Evolutionary conservation across 768 basidiomycete genomes (phyloP).

Genomic region (Strobilomyces dryophilus): DNA sequence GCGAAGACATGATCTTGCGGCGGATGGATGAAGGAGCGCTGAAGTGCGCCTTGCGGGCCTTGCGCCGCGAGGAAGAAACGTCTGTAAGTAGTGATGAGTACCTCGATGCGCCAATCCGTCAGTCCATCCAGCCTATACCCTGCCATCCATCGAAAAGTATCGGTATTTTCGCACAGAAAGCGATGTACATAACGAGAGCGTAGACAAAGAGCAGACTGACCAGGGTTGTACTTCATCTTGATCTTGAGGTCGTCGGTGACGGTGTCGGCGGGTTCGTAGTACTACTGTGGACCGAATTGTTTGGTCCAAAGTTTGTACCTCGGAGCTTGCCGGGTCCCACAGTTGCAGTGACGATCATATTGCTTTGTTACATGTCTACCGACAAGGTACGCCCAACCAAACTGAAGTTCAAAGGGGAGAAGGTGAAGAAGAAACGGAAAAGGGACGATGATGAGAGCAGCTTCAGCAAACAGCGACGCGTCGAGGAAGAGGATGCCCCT

Average conservation of each 20-base stretch:
- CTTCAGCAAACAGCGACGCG: slow-evolving; percentile 42
- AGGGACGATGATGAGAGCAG: slow-evolving; percentile 48
- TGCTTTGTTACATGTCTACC: slow-evolving; percentile 26
- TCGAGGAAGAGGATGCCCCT: slow-evolving; percentile 58
- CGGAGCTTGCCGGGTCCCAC: slow-evolving; percentile 22
- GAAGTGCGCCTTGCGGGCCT: slow-evolving; percentile 98
- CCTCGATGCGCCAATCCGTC: slow-evolving; percentile 11
- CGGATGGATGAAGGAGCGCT: slow-evolving; percentile 90
- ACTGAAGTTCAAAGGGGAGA: slow-evolving; percentile 89
- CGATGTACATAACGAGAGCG: slow-evolving; percentile 14
- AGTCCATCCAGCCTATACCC: slow-evolving; percentile 40
- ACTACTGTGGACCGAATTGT: slow-evolving; percentile 22
- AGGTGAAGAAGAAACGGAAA: slow-evolving; percentile 78
- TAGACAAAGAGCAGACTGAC: slow-evolving; percentile 45
- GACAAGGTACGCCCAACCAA: slow-evolving; percentile 64
- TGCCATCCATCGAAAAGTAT: slow-evolving; percentile 49
- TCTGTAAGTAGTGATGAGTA: slow-evolving; percentile 46
- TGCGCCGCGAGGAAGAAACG: slow-evolving; percentile 91
- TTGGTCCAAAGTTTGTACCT: slow-evolving; percentile 35
- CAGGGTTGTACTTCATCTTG: slow-evolving; percentile 79
- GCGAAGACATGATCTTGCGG: slow-evolving; percentile 97
- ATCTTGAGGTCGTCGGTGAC: slow-evolving; percentile 61
- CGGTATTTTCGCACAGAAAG: slow-evolving; percentile 24
- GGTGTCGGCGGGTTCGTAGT: slow-evolving; percentile 35
- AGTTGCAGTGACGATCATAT: neutral